These are phyloP conservation scores for Monosporascus sp. DNA, from an alignment of 2,329 filamentous ascomycete genomes.

Conservation along the genomic window DNA sequence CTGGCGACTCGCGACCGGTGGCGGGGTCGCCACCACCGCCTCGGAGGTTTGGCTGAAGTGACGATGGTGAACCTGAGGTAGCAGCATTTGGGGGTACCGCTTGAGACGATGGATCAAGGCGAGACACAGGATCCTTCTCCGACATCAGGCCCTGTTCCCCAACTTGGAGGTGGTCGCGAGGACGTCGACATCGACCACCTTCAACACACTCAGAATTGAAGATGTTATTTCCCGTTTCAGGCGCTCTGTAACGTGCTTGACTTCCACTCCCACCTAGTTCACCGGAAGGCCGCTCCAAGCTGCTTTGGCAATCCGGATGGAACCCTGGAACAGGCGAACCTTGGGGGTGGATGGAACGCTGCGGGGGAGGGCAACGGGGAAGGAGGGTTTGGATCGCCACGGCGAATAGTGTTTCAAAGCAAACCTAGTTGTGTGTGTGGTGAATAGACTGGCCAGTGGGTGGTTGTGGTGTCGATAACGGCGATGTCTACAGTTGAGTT, in stretches of 20 bases:
- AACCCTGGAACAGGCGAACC: constrained; percentile 24
- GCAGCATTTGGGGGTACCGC: constrained; percentile 39
- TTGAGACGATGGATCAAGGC: constrained; percentile 47
- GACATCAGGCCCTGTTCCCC: constrained; percentile 61
- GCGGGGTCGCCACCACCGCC: constrained; percentile 27
- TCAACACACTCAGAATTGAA: constrained; percentile 19
- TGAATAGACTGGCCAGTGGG: background rate
- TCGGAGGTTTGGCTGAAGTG: constrained; percentile 22
- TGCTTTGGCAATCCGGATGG: constrained; percentile 17
- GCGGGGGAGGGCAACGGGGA: constrained; percentile 25
- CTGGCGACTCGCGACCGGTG: constrained; percentile 22
- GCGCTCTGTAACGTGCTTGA: constrained; percentile 19
- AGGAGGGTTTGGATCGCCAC: constrained; percentile 35
- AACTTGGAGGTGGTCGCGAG: constrained; percentile 44
- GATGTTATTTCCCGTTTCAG: constrained; percentile 23
- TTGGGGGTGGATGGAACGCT: constrained; percentile 23
- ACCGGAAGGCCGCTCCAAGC: constrained; percentile 16
- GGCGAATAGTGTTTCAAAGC: constrained; percentile 16
- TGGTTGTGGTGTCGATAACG: background rate
- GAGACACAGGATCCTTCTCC: constrained; percentile 54
- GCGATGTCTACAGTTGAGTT: background rate
- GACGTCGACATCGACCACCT: constrained; percentile 53
- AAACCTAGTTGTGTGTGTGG: background rate
- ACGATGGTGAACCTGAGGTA: constrained; percentile 23
- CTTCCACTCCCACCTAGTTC: constrained; percentile 21